These are phyloP conservation scores for Calocybe gambosa DNA, from an alignment of 1,284 basidiomycete species.

Conservation along the genomic window DNA sequence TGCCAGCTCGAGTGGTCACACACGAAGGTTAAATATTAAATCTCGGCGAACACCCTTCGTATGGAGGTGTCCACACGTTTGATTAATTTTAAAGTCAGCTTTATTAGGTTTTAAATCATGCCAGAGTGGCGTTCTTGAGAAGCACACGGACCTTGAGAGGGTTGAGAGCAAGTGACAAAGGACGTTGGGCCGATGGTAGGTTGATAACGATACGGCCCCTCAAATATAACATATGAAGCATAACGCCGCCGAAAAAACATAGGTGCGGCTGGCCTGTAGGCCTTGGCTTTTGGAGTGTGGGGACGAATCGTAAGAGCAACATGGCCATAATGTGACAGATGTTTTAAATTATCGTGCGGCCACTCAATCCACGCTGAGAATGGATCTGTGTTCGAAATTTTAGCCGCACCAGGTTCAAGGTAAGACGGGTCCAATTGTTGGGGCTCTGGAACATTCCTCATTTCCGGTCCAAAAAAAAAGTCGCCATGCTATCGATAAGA, in stretches of 20 bases:
- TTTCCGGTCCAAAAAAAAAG: background rate
- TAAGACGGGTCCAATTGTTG: background rate
- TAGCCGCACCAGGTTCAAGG: background rate
- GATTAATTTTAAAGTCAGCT: background rate
- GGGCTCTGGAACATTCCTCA: background rate
- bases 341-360: background rate
- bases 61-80: background rate
- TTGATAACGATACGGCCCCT: no score
- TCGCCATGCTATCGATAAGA: background rate
- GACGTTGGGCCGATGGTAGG: background rate
- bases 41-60: background rate
- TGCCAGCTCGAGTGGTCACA: slow-evolving; percentile 5
- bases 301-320: background rate
- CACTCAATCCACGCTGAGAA: slow-evolving; percentile 10
- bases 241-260: no score
- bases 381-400: slow-evolving; percentile 16
- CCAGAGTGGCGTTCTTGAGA: background rate
- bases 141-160: background rate
- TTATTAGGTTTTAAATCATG: background rate
- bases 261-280: no score
- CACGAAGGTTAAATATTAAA: slow-evolving; percentile 7
- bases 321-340: slow-evolving; percentile 3
- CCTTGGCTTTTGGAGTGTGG: no score
- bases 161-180: background rate
- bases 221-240: no score